phyloP scores from a whole-genome alignment of 805 yeast species.

The Zygosaccharomyces gambellarensis region DNA sequence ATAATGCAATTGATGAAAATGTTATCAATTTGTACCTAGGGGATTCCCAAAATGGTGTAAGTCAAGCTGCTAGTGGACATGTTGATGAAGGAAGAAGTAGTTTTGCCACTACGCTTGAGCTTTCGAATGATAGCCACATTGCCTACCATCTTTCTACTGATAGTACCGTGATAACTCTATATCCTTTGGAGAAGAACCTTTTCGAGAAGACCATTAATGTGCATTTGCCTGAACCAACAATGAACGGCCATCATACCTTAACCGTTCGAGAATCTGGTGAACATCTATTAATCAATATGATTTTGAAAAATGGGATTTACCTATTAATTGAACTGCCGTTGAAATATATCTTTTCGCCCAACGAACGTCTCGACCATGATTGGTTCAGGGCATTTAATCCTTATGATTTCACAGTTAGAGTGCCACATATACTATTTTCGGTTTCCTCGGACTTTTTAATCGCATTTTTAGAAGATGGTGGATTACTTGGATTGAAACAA shows the following conservation, averaged over 20 bases:
- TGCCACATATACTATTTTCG: slow-evolving; percentile 50
- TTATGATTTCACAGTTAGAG: slow-evolving; percentile 54
- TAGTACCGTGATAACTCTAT: slow-evolving; percentile 20
- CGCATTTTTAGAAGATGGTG: slow-evolving; percentile 72
- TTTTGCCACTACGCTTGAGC: slow-evolving; percentile 21
- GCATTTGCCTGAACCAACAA: slow-evolving; percentile 23
- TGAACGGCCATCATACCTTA: slow-evolving; percentile 26
- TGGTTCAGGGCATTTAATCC: slow-evolving; percentile 73
- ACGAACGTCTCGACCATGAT: slow-evolving; percentile 19
- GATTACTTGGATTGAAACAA: slow-evolving; percentile 51
- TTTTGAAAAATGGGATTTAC: slow-evolving; percentile 26
- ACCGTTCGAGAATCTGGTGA: slow-evolving; percentile 11
- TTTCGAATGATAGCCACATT: slow-evolving; percentile 20
- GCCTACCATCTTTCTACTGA: slow-evolving; percentile 26
- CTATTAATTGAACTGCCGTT: slow-evolving; percentile 24
- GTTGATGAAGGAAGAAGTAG: slow-evolving; percentile 13
- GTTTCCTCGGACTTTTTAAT: slow-evolving; percentile 44
- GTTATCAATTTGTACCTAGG: slow-evolving; percentile 19
- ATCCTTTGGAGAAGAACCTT: slow-evolving; percentile 19
- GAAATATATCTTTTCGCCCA: slow-evolving; percentile 17
- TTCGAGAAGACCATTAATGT: slow-evolving; percentile 23
- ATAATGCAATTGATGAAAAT: slow-evolving; percentile 11
- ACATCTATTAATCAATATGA: slow-evolving; percentile 21
- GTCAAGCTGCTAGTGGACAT: background rate
- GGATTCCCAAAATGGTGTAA: background rate